A percentile compares a stretch with the other conserved stretches of the same genome.
These are phyloP conservation scores for Artemisia annua DNA, from an alignment of 129 eudicot species.

Conservation along the genomic window DNA sequence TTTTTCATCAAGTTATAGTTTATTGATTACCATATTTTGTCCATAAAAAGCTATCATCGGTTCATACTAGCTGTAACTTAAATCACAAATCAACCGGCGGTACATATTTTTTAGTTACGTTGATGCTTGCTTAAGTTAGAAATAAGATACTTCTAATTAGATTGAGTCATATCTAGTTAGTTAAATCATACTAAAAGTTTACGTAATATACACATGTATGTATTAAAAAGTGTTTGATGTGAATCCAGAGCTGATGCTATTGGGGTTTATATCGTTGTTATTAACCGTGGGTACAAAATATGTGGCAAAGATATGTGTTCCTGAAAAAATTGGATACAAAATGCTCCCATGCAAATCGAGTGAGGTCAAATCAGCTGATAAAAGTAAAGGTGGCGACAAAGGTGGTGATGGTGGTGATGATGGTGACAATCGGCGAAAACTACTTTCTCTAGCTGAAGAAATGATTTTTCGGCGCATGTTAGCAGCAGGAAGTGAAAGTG, in stretches of 20 bases:
- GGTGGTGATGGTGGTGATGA: background rate
- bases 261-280: slow-evolving; percentile 68
- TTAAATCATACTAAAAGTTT: too few species aligned
- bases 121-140: too few species aligned
- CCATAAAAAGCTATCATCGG: too few species aligned
- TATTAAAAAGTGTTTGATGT: background rate
- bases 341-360: slow-evolving; percentile 56
- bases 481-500: slow-evolving; percentile 28
- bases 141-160: too few species aligned
- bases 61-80: too few species aligned
- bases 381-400: background rate
- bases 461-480: slow-evolving; percentile 47
- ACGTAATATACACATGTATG: background rate
- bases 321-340: slow-evolving; percentile 46
- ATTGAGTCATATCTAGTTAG: too few species aligned
- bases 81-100: too few species aligned
- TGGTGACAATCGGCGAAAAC: slow-evolving; percentile 30
- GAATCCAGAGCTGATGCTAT: slow-evolving; percentile 62
- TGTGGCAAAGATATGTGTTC: slow-evolving; percentile 58
- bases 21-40: too few species aligned
- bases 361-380: background rate
- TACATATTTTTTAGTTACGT: too few species aligned
- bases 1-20: too few species aligned
- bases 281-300: slow-evolving; percentile 58
- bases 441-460: slow-evolving; percentile 49